Evolutionary conservation across 495 filamentous ascomycete species (phyloP).

Genomic region (Articulospora tetracladia): DNA sequence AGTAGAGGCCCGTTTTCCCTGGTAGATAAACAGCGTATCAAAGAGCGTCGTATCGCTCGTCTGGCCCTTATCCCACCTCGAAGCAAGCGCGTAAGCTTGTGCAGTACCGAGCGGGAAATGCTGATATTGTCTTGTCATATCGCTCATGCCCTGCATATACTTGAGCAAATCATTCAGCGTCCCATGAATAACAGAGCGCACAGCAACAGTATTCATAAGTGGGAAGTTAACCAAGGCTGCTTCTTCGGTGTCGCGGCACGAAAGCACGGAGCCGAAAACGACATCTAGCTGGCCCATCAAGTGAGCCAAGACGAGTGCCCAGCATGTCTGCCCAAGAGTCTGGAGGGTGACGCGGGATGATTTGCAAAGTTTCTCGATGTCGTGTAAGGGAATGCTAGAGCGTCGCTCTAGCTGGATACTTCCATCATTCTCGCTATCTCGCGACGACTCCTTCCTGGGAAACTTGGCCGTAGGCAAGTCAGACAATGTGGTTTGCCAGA

Average conservation of each 20-base stretch:
- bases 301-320: conserved; percentile 57
- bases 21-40: conserved; percentile 71
- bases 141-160: conserved; percentile 60
- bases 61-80: conserved; percentile 20
- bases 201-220: conserved; percentile 71
- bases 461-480: conserved; percentile 38
- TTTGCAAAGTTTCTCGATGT: conserved; percentile 51
- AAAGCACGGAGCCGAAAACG: conserved; percentile 66
- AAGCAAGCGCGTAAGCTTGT: conserved; percentile 39
- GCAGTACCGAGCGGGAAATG: conserved; percentile 64
- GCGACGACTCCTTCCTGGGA: background rate
- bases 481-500: conserved; percentile 58
- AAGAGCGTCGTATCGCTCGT: conserved; percentile 41
- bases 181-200: conserved; percentile 63
- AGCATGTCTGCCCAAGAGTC: conserved; percentile 61
- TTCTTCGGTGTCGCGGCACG: conserved; percentile 59
- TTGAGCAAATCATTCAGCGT: conserved; percentile 52
- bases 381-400: conserved; percentile 32
- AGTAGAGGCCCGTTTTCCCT: conserved; percentile 34
- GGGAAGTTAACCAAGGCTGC: conserved; percentile 64
- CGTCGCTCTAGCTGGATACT: conserved; percentile 42
- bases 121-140: conserved; percentile 50
- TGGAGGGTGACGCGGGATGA: conserved; percentile 56
- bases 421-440: background rate
- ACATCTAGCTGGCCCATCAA: conserved; percentile 55